phyloP scores from a whole-genome alignment of 768 basidiomycete species.

The Lactarius hengduanensis region DNA sequence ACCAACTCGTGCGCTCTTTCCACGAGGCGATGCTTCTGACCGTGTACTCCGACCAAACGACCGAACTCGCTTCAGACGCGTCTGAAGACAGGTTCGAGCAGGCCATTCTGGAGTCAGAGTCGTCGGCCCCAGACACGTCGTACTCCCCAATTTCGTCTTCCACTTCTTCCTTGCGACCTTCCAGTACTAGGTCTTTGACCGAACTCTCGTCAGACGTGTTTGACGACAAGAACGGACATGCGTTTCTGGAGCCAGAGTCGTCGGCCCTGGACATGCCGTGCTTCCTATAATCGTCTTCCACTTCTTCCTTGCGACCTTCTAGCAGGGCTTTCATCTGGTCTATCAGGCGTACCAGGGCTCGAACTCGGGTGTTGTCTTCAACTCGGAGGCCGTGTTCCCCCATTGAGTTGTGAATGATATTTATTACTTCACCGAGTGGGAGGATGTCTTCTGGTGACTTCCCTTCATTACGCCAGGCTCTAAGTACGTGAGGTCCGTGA shows the following conservation, averaged over 20 bases:
- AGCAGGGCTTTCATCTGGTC: neutral
- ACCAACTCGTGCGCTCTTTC: conserved; percentile 10
- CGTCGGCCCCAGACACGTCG: neutral
- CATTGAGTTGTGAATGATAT: neutral
- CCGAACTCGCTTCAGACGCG: neutral
- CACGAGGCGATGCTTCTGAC: conserved; percentile 7
- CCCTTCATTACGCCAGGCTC: neutral
- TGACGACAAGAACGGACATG: neutral
- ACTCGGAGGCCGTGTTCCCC: neutral
- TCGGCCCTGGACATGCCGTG: neutral
- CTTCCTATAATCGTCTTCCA: neutral
- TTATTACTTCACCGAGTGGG: neutral
- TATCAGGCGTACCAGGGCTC: neutral
- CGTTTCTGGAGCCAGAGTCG: neutral
- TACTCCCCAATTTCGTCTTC: neutral
- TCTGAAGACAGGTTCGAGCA: neutral
- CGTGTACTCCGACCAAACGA: neutral
- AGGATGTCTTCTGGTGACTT: neutral
- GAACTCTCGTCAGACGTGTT: neutral
- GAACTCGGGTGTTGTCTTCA: neutral
- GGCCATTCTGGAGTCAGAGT: neutral
- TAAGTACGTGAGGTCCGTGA: neutral
- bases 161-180: neutral
- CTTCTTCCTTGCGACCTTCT: neutral
- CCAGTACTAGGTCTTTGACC: neutral